phyloP scores from a whole-genome alignment of 768 basidiomycete genomes.

The Crepidotus variabilis region DNA sequence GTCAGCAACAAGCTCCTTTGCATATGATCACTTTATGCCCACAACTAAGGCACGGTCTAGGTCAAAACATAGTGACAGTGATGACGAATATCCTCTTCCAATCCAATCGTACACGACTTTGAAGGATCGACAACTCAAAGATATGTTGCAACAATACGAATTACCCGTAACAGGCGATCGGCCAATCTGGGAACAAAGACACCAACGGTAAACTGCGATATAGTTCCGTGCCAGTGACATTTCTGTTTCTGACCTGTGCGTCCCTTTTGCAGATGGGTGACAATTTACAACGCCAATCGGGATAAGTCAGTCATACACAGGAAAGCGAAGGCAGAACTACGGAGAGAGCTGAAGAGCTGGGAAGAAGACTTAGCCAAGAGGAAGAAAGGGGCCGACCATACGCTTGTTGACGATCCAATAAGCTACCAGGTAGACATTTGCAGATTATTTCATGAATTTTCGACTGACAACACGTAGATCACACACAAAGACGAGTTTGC shows the following conservation, averaged over 20 bases:
- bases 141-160: slow-evolving; percentile 47
- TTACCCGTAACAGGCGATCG: slow-evolving; percentile 53
- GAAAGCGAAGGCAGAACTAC: slow-evolving; percentile 43
- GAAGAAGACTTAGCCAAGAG: slow-evolving; percentile 45
- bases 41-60: slow-evolving; percentile 8
- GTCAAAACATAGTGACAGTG: slow-evolving; percentile 19
- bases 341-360: slow-evolving; percentile 52
- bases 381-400: slow-evolving; percentile 33
- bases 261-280: slow-evolving; percentile 51
- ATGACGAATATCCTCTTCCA: slow-evolving; percentile 46
- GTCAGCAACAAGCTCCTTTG: slow-evolving; percentile 20
- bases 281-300: slow-evolving; percentile 67
- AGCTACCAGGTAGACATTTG: slow-evolving; percentile 17
- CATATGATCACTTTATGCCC: slow-evolving; percentile 5
- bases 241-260: not conserved
- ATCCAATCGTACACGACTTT: slow-evolving; percentile 63
- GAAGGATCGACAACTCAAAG: slow-evolving; percentile 57
- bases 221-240: not conserved
- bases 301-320: slow-evolving; percentile 48
- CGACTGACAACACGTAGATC: slow-evolving; percentile 22
- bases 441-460: not conserved
- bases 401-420: slow-evolving; percentile 31
- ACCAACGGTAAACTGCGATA: slow-evolving; percentile 45
- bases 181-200: slow-evolving; percentile 47
- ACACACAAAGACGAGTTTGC: slow-evolving; percentile 36